Conservation (phyloP, 768 basidiomycete genomes). For the Termitomyces sp. region DNA sequence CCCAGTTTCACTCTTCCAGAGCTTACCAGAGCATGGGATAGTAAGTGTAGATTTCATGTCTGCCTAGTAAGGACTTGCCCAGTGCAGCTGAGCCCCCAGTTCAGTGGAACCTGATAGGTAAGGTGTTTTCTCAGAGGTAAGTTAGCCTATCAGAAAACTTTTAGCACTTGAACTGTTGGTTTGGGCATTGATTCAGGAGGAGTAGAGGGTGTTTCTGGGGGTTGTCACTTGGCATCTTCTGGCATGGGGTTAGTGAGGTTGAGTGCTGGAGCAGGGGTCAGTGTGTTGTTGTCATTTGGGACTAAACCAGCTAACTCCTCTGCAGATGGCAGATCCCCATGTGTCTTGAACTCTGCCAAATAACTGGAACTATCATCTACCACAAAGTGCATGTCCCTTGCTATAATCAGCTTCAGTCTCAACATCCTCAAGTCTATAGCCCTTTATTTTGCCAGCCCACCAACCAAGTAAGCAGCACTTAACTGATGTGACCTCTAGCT, state of each 20-base stretch:
- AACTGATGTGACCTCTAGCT: not conserved
- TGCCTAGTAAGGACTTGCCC: too few relatives aligned
- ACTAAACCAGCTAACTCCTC: not conserved
- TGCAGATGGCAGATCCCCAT: not conserved
- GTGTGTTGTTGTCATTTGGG: not conserved
- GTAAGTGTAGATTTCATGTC: too few relatives aligned
- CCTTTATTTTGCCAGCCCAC: not conserved
- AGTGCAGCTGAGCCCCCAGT: too few relatives aligned
- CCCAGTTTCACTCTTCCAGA: too few relatives aligned
- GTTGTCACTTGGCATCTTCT: not conserved
- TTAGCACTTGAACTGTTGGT: not conserved
- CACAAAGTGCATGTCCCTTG: not conserved
- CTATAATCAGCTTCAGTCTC: not conserved
- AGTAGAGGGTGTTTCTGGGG: not conserved
- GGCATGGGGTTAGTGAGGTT: not conserved
- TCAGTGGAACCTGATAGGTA: too few relatives aligned
- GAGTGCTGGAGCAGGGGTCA: not conserved
- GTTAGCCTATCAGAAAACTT: not conserved
- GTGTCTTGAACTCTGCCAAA: not conserved
- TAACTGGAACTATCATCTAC: not conserved
- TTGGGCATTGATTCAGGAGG: not conserved
- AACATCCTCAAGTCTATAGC: not conserved
- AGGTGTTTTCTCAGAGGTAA: not conserved
- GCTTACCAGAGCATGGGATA: too few relatives aligned
- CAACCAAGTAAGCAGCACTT: not conserved